Evolutionary conservation across 306 rosid species (phyloP).

Genomic region (Pachyrhizus erosus): DNA sequence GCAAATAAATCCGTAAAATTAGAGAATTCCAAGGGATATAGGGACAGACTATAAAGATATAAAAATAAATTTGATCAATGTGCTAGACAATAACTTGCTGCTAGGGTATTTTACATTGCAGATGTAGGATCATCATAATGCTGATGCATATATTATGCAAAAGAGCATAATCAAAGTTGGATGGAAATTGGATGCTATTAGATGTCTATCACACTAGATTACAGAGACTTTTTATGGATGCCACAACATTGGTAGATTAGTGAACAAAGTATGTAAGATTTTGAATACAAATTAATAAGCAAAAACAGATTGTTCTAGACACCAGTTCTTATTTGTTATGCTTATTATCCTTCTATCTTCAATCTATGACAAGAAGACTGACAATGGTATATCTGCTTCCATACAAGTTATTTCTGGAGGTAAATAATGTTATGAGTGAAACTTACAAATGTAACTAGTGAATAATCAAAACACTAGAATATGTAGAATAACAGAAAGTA

Average conservation of each 20-base stretch:
- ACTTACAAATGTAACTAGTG: neutral
- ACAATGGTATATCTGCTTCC: neutral
- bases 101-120: constrained; percentile 26
- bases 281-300: constrained; percentile 1
- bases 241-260: constrained; percentile 32
- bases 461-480: neutral
- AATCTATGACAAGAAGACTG: neutral
- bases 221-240: neutral
- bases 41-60: constrained; percentile 5
- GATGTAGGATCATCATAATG: constrained; percentile 27
- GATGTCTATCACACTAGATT: constrained; percentile 11
- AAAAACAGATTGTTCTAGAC: neutral
- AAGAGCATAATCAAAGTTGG: constrained; percentile 23
- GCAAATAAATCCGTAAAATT: neutral
- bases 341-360: constrained; percentile 1
- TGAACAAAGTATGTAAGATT: neutral
- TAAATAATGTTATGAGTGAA: neutral
- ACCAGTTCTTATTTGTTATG: constrained; percentile 12
- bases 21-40: neutral
- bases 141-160: constrained; percentile 20
- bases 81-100: constrained; percentile 17
- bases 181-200: constrained; percentile 14
- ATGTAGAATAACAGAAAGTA: neutral
- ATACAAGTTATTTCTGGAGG: neutral
- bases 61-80: constrained; percentile 16